A percentile compares a stretch with the other conserved stretches of the same genome.
Evolutionary conservation across 164 flowering plant species (phyloP).

Genomic region (Tetrastigma voinierianum): DNA sequence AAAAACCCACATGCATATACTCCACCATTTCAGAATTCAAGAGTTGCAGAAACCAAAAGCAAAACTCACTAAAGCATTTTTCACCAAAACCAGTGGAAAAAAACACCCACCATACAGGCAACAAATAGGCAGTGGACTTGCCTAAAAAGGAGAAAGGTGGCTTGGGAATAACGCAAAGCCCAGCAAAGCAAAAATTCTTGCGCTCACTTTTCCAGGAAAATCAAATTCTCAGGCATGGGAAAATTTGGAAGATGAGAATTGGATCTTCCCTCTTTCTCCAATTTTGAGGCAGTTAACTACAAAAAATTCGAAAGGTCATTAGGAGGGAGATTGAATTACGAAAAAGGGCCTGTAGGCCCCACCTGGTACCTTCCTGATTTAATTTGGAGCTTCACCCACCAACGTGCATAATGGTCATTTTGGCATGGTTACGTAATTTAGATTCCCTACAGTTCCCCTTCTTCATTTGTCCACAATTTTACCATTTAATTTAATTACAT

Average conservation of each 20-base stretch:
- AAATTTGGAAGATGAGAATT: not conserved
- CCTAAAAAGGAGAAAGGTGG: constrained; percentile 2
- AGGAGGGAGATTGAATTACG: too few species aligned
- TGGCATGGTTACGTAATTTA: too few species aligned
- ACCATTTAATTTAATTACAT: too few species aligned
- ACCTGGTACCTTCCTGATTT: too few species aligned
- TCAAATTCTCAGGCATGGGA: too few species aligned
- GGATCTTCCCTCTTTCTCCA: too few species aligned
- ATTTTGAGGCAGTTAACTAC: not conserved
- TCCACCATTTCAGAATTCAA: not conserved
- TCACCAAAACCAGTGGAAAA: not conserved
- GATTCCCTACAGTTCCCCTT: too few species aligned
- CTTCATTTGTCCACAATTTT: too few species aligned
- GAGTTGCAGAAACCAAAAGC: not conserved
- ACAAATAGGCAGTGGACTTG: not conserved
- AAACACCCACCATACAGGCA: not conserved
- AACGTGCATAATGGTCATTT: too few species aligned
- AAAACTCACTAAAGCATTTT: not conserved
- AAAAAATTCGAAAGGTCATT: not conserved
- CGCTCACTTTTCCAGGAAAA: too few species aligned
- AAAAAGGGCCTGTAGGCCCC: too few species aligned
- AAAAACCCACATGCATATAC: not conserved
- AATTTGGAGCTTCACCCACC: too few species aligned
- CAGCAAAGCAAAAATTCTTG: constrained; percentile 13
- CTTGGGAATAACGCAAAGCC: constrained; percentile 20